Conservation (phyloP, 352 stramenopile genomes). For the Phytophthora citricola region DNA sequence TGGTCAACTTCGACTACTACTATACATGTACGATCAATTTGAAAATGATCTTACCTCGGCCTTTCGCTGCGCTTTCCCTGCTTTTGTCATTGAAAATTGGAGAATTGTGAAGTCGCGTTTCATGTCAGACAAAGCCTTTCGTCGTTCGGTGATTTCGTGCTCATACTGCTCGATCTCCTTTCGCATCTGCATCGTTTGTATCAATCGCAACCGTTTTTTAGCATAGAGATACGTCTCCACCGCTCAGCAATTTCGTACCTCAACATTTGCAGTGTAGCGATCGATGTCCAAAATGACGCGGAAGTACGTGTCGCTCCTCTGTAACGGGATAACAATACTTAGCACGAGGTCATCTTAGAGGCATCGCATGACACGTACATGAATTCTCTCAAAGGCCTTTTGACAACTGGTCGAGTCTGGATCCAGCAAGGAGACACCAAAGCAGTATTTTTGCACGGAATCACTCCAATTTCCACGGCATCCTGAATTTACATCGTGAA, state of each 20-base stretch:
- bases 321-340: constrained; percentile 1
- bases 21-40: too few relatives aligned
- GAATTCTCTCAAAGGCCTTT: constrained; percentile 71
- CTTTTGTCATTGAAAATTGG: constrained; percentile 53
- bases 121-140: constrained; percentile 36
- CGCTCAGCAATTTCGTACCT: constrained; percentile 33
- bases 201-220: background rate
- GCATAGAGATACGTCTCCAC: background rate
- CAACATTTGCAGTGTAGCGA: constrained; percentile 61
- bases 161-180: constrained; percentile 72
- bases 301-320: constrained; percentile 73
- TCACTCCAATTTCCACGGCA: constrained; percentile 74
- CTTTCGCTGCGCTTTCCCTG: constrained; percentile 52
- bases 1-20: background rate
- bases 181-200: constrained; percentile 37
- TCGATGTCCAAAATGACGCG: constrained; percentile 66
- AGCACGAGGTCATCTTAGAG: constrained; percentile 2
- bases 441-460: constrained; percentile 57
- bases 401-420: constrained; percentile 61
- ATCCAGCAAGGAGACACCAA: constrained; percentile 75
- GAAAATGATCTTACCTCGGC: constrained; percentile 52
- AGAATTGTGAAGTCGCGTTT: constrained; percentile 57
- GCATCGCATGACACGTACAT: constrained; percentile 34
- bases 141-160: constrained; percentile 57
- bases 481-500: constrained; percentile 30